Conservation (phyloP, 83 land plant species). For the Diphasiastrum complanatum region DNA sequence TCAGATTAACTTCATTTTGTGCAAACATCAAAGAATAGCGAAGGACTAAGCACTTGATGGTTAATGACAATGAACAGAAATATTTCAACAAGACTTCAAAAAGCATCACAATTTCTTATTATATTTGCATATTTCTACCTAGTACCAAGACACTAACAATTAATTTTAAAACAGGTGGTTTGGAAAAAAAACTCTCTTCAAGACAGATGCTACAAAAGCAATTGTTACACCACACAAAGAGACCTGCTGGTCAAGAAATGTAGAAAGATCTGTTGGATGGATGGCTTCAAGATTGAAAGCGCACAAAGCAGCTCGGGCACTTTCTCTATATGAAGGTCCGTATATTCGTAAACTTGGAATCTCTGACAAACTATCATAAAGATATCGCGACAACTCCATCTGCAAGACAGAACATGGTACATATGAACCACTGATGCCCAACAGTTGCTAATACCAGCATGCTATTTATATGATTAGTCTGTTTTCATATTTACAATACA, state of each 20-base stretch:
- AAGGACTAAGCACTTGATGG: no score
- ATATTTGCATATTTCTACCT: no score
- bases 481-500: no score
- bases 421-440: slow-evolving; percentile 1
- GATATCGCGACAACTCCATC: slow-evolving; percentile 62
- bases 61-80: no score
- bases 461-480: no score
- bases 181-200: neutral
- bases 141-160: no score
- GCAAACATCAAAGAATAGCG: no score
- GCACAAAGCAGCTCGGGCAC: slow-evolving; percentile 72
- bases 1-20: slow-evolving; percentile 5
- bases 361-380: slow-evolving; percentile 45
- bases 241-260: slow-evolving; percentile 76
- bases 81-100: no score
- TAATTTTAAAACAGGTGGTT: no score
- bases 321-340: slow-evolving; percentile 49
- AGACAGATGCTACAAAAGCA: neutral
- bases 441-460: no score
- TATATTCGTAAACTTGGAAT: slow-evolving; percentile 55
- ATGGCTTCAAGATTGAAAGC: slow-evolving; percentile 62
- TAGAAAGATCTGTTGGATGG: slow-evolving; percentile 83
- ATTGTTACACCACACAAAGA: neutral
- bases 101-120: no score
- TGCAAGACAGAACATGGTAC: slow-evolving; percentile 22